Conservation (phyloP, 345 rosid species). For the Citrus medica region DNA sequence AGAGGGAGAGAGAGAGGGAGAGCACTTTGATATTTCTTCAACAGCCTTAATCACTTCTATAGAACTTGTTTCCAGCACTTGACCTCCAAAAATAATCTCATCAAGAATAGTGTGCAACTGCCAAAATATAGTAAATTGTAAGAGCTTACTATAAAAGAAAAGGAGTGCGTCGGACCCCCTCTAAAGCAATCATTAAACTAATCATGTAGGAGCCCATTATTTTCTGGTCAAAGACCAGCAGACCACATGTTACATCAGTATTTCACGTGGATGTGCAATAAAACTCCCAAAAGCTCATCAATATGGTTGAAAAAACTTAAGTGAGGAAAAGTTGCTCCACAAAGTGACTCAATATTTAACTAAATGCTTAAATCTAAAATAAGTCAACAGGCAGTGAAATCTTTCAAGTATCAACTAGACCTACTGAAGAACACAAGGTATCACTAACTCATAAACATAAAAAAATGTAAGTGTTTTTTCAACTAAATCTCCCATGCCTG, state of each 20-base stretch:
- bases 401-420: background rate
- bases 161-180: background rate
- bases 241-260: background rate
- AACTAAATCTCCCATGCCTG: background rate
- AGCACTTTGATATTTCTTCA: slow-evolving; percentile 83
- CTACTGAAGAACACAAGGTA: background rate
- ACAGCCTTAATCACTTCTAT: slow-evolving; percentile 72
- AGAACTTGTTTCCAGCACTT: slow-evolving; percentile 89
- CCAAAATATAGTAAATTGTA: background rate
- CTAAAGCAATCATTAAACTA: background rate
- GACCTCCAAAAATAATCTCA: slow-evolving; percentile 91
- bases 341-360: background rate
- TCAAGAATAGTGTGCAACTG: slow-evolving; percentile 84
- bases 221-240: background rate
- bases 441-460: background rate
- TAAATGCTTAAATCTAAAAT: background rate
- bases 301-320: background rate
- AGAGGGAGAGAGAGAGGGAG: slow-evolving; percentile 10
- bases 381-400: background rate
- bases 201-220: background rate
- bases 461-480: background rate
- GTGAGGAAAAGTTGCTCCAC: background rate
- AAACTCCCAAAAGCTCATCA: background rate
- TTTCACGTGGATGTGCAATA: background rate
- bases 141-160: background rate